Conservation (phyloP, 202 grass and related monocot genomes). For the Panicum hallii region DNA sequence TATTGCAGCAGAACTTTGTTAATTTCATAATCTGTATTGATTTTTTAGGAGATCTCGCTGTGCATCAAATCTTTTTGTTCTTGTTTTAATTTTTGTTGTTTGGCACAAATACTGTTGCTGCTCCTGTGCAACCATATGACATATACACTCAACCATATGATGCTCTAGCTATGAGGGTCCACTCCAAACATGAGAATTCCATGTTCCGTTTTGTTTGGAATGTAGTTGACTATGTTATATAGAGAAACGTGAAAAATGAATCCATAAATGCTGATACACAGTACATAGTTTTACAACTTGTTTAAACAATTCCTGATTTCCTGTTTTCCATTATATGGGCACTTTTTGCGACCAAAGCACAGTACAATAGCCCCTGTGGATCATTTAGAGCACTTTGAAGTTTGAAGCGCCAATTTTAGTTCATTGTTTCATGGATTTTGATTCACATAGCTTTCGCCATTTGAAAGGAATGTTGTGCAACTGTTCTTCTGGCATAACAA, state of each 20-base stretch:
- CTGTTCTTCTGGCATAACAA: background rate
- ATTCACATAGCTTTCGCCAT: background rate
- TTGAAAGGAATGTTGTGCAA: background rate
- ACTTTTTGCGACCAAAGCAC: background rate
- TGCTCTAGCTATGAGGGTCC: too few relatives aligned
- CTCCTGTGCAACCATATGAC: slow-evolving; percentile 14
- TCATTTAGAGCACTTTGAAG: background rate
- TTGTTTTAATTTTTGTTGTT: background rate
- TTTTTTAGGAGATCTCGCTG: background rate
- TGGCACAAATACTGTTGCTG: background rate
- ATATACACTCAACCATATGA: background rate
- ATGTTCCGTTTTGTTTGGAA: background rate
- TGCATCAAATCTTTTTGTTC: background rate
- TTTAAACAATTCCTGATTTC: background rate
- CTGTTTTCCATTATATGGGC: background rate
- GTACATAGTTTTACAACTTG: background rate
- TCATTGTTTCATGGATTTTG: background rate
- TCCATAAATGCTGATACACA: background rate
- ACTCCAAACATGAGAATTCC: background rate
- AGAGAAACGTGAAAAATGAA: background rate
- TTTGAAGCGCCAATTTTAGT: background rate
- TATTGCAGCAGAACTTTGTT: slow-evolving; percentile 7
- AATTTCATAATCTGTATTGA: background rate
- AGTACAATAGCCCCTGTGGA: background rate
- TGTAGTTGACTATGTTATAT: background rate